A percentile compares a stretch with the other conserved stretches of the same genome.
Evolutionary conservation across 139 green algal species (phyloP).

Genomic region (Zygnema circumcarinatum): DNA sequence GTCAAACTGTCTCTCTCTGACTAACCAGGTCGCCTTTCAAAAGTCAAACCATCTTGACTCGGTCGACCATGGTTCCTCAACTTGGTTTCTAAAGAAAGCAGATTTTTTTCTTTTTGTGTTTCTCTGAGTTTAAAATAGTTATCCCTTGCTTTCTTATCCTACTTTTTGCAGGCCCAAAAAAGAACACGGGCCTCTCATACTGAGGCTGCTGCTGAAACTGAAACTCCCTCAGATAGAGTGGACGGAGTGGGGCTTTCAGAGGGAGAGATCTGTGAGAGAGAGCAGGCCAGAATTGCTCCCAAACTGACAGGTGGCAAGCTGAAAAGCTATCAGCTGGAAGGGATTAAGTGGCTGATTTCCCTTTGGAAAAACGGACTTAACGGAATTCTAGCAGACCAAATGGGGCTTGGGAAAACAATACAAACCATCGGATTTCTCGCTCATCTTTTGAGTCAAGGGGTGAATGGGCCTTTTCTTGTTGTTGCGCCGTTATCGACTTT

Average conservation of each 20-base stretch:
- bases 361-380: conserved; percentile 80
- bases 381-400: conserved; percentile 75
- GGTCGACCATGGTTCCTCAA: no score
- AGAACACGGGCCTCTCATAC: no score
- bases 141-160: no score
- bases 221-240: no score
- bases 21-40: no score
- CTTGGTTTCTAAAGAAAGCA: no score
- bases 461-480: conserved; percentile 84
- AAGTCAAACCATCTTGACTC: no score
- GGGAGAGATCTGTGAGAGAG: conserved; percentile 8
- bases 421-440: conserved; percentile 95
- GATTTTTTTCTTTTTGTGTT: no score
- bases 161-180: no score
- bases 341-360: conserved; percentile 54
- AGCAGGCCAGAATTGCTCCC: conserved; percentile 36
- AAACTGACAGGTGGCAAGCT: conserved; percentile 39
- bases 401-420: conserved; percentile 96
- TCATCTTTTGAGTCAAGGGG: conserved; percentile 78
- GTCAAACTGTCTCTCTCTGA: no score
- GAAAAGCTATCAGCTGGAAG: conserved; percentile 54
- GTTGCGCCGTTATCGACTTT: conserved; percentile 91
- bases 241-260: conserved; percentile 3
- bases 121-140: no score
- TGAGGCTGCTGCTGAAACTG: no score